Conservation (phyloP, 2,329 filamentous ascomycete genomes). For the Cladophialophora yegresii region DNA sequence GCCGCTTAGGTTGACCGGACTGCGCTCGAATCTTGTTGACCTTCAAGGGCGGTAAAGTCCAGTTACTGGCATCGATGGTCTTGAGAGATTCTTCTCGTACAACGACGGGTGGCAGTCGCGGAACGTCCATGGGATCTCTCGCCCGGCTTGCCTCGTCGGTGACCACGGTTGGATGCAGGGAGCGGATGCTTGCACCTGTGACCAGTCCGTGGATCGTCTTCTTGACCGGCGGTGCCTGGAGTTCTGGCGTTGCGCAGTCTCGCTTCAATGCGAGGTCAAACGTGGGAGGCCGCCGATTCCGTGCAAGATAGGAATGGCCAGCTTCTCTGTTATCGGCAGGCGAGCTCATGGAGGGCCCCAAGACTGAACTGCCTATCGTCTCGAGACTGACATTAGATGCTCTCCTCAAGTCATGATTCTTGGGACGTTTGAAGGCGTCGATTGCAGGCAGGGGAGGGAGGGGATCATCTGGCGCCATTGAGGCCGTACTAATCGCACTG, state of each 20-base stretch:
- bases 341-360: slow-evolving; percentile 22
- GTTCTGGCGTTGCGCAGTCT: slow-evolving; percentile 15
- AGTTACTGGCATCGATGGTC: slow-evolving; percentile 28
- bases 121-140: not conserved
- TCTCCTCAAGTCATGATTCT: slow-evolving; percentile 6
- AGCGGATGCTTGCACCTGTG: slow-evolving; percentile 18
- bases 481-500: slow-evolving; percentile 39
- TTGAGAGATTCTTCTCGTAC: slow-evolving; percentile 23
- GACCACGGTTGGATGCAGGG: slow-evolving; percentile 23
- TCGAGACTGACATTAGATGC: slow-evolving; percentile 20
- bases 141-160: slow-evolving; percentile 12
- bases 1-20: slow-evolving; percentile 8
- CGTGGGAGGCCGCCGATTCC: not conserved
- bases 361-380: slow-evolving; percentile 24
- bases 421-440: not conserved
- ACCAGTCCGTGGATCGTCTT: slow-evolving; percentile 19
- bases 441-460: slow-evolving; percentile 42
- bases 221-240: slow-evolving; percentile 18
- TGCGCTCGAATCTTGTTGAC: slow-evolving; percentile 14
- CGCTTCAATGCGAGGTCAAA: slow-evolving; percentile 19
- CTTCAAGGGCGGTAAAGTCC: slow-evolving; percentile 15
- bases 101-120: slow-evolving; percentile 6
- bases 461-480: slow-evolving; percentile 42
- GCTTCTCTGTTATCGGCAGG: slow-evolving; percentile 6
- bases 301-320: not conserved